Percentiles rank a stretch among this genome's conserved stretches.
Evolutionary conservation across 78 protist genomes (phyloP).

Genomic region (slime mould (Dictyostelium discoideum)): dicty_2.7 NC_007090.3:1780001-1780500

Average conservation of each 20-base stretch:
- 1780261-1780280: not conserved
- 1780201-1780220: not conserved
- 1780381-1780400: not conserved
- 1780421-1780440: not conserved
- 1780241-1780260: not conserved
- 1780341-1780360: not conserved
- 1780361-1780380: conserved; percentile 10
- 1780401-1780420: not conserved
- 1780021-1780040: not conserved
- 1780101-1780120: not conserved
- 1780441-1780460: not conserved
- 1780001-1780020: not conserved
- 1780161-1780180: not conserved
- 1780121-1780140: not conserved
- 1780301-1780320: not conserved
- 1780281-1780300: not conserved
- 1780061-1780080: conserved; percentile 20
- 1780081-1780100: not conserved
- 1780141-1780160: not conserved
- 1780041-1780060: conserved; percentile 8
- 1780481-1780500: not conserved
- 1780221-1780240: not conserved
- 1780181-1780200: conserved; percentile 13
- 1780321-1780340: not conserved
- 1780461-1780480: not conserved